Conservation (phyloP, 768 basidiomycete species). For the Tylopilus plumbeoviolaceoides region DNA sequence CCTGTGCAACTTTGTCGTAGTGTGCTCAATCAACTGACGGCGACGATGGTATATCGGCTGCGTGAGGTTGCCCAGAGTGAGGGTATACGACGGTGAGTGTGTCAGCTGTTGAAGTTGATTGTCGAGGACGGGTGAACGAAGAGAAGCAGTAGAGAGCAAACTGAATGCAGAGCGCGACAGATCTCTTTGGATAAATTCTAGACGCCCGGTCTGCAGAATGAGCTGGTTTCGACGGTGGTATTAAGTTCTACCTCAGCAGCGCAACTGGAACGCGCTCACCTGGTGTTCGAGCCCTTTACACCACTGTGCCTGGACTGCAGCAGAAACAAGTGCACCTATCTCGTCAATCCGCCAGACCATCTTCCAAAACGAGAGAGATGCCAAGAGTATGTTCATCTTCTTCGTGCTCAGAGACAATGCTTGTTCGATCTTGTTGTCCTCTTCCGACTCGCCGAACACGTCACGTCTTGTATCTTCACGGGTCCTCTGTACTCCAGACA, state of each 20-base stretch:
- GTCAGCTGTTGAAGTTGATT: constrained; percentile 56
- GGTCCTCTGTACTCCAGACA: constrained; percentile 37
- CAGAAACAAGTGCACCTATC: constrained; percentile 31
- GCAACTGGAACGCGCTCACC: constrained; percentile 27
- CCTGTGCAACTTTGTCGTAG: constrained; percentile 59
- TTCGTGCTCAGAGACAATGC: constrained; percentile 28
- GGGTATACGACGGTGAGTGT: constrained; percentile 40
- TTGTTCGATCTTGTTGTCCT: constrained; percentile 18
- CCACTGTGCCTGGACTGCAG: constrained; percentile 34
- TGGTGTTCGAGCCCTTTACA: constrained; percentile 48
- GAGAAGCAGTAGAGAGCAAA: constrained; percentile 35
- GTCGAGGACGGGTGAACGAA: constrained; percentile 52
- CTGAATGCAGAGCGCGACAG: constrained; percentile 39
- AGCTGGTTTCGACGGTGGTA: constrained; percentile 39
- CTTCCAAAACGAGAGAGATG: constrained; percentile 38
- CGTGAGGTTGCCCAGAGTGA: constrained; percentile 46
- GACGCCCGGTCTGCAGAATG: constrained; percentile 58
- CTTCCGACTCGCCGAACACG: constrained; percentile 34
- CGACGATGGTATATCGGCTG: constrained; percentile 49
- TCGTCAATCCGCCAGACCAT: constrained; percentile 40
- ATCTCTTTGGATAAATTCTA: constrained; percentile 44
- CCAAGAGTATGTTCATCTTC: constrained; percentile 30
- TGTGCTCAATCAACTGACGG: constrained; percentile 48
- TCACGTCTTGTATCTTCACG: constrained; percentile 33
- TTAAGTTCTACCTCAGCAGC: not conserved